Evolutionary conservation across 805 yeast genomes (phyloP).

Genomic region (Kodamaea jinghongensis): DNA sequence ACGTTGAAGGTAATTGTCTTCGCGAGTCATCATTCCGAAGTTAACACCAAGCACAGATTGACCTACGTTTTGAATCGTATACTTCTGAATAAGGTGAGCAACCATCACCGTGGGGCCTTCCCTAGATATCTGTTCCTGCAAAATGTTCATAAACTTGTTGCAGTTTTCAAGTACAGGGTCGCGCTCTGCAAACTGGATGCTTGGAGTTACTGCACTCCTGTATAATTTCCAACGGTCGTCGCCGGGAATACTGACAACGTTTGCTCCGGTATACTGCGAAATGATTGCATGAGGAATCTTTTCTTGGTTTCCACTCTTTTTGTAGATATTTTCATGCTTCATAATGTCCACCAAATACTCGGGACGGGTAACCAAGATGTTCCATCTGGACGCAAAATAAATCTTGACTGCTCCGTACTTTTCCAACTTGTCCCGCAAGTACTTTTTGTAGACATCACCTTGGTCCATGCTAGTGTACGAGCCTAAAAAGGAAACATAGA

Average conservation of each 20-base stretch:
- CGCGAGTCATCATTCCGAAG: slow-evolving; percentile 27
- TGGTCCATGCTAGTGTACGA: slow-evolving; percentile 47
- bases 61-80: slow-evolving; percentile 48
- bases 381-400: slow-evolving; percentile 63
- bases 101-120: slow-evolving; percentile 19
- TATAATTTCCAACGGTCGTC: slow-evolving; percentile 45
- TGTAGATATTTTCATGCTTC: slow-evolving; percentile 48
- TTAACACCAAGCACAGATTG: slow-evolving; percentile 51
- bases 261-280: slow-evolving; percentile 57
- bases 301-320: slow-evolving; percentile 58
- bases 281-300: slow-evolving; percentile 56
- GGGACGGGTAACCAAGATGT: slow-evolving; percentile 51
- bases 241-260: slow-evolving; percentile 59
- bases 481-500: slow-evolving; percentile 53
- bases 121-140: slow-evolving; percentile 15
- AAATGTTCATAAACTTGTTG: slow-evolving; percentile 25
- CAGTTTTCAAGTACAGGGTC: slow-evolving; percentile 40
- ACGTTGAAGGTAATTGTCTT: no score
- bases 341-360: slow-evolving; percentile 44
- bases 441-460: slow-evolving; percentile 41
- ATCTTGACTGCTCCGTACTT: slow-evolving; percentile 57
- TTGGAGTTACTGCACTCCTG: slow-evolving; percentile 43
- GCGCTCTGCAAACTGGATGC: slow-evolving; percentile 49
- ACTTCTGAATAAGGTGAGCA: slow-evolving; percentile 44
- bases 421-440: slow-evolving; percentile 44